Evolutionary conservation across 495 filamentous ascomycete genomes (phyloP).

Genomic region (Alectoria sarmentosa): DNA sequence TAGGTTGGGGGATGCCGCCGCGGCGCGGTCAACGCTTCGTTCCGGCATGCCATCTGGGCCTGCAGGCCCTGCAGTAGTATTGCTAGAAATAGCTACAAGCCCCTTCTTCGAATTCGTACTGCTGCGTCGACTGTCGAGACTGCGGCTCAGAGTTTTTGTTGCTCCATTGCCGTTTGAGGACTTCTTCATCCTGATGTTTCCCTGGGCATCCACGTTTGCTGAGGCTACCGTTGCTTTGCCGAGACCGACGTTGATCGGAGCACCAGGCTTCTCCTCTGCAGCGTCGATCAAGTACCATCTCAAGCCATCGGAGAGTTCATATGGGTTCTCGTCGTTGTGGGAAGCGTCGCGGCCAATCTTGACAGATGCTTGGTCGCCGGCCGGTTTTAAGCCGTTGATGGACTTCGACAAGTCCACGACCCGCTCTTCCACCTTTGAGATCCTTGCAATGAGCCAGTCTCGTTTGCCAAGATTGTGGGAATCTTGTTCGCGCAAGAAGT

Average conservation of each 20-base stretch:
- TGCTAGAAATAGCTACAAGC: slow-evolving; percentile 22
- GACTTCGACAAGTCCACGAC: slow-evolving; percentile 87
- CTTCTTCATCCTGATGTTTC: slow-evolving; percentile 57
- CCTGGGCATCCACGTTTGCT: slow-evolving; percentile 79
- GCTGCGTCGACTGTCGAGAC: slow-evolving; percentile 81
- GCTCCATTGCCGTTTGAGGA: slow-evolving; percentile 37
- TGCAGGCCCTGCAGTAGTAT: slow-evolving; percentile 8
- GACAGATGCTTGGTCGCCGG: slow-evolving; percentile 44
- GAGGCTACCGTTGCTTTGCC: slow-evolving; percentile 85
- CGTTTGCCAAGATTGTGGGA: slow-evolving; percentile 70
- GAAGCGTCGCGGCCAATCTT: slow-evolving; percentile 49
- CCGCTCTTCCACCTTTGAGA: slow-evolving; percentile 83
- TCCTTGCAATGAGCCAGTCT: slow-evolving; percentile 93
- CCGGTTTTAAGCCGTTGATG: slow-evolving; percentile 46
- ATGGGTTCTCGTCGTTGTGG: slow-evolving; percentile 94
- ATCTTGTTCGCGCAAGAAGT: slow-evolving; percentile 92
- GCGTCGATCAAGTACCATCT: slow-evolving; percentile 96
- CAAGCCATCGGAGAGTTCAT: slow-evolving; percentile 90
- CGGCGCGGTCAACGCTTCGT: slow-evolving; percentile 22
- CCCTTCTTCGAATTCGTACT: slow-evolving; percentile 75
- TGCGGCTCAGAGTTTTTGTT: slow-evolving; percentile 73
- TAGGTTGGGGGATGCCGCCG: slow-evolving; percentile 28
- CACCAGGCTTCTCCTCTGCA: slow-evolving; percentile 88
- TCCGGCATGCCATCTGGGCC: slow-evolving; percentile 17
- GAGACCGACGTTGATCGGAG: slow-evolving; percentile 81